These are phyloP conservation scores for Epichloe glyceriae DNA, from an alignment of 2,329 filamentous ascomycete genomes.

Conservation along the genomic window DNA sequence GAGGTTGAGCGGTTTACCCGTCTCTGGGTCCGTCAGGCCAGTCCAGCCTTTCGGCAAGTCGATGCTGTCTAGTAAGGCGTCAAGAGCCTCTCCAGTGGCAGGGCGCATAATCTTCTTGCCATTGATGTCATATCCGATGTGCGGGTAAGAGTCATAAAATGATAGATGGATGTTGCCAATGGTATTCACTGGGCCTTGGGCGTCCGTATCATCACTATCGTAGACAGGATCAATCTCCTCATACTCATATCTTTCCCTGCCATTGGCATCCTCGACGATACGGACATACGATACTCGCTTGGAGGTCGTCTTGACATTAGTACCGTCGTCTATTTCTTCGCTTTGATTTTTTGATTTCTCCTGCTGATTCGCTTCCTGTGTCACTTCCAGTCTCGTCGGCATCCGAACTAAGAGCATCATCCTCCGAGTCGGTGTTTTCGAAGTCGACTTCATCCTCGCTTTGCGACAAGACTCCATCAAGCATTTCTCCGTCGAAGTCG, in stretches of 20 bases:
- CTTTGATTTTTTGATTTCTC: conserved; percentile 14
- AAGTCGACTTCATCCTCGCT: conserved; percentile 25
- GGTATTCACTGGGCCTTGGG: conserved; percentile 67
- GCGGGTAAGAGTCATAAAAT: conserved; percentile 95
- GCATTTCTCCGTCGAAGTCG: conserved; percentile 41
- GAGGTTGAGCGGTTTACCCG: conserved; percentile 82
- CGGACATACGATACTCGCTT: conserved; percentile 1
- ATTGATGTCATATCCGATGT: conserved; percentile 98
- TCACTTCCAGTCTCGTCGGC: not conserved
- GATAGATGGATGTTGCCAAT: conserved; percentile 89
- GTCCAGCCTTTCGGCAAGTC: conserved; percentile 97
- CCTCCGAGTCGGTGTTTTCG: conserved; percentile 13
- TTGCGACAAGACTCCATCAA: conserved; percentile 42
- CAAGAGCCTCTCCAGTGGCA: conserved; percentile 82
- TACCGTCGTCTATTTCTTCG: not conserved
- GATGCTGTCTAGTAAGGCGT: conserved; percentile 89
- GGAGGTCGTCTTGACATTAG: not conserved
- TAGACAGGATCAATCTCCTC: conserved; percentile 88
- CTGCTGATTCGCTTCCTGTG: conserved; percentile 20
- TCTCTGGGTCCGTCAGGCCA: conserved; percentile 83
- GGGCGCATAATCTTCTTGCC: conserved; percentile 96
- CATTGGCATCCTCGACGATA: conserved; percentile 75
- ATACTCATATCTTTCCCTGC: conserved; percentile 81
- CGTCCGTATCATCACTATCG: conserved; percentile 89
- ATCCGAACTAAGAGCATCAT: not conserved